phyloP scores from a whole-genome alignment of 495 filamentous ascomycete genomes.

The Hypomontagnella monticulosa region DNA sequence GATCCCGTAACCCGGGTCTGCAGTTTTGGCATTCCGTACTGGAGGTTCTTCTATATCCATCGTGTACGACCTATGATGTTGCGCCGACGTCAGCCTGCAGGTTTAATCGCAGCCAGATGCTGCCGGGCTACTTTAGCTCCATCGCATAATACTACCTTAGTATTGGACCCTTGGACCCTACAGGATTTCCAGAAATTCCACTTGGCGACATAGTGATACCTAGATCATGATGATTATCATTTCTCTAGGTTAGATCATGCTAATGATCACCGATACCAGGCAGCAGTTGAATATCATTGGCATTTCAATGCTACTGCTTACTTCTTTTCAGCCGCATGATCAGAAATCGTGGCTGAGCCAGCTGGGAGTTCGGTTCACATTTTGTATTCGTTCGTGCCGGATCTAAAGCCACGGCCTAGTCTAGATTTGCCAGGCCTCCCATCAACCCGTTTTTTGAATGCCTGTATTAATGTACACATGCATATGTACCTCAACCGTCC shows the following conservation, averaged over 20 bases:
- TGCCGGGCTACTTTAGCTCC: conserved; percentile 28
- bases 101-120: conserved; percentile 22
- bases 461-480: conserved; percentile 31
- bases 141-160: conserved; percentile 18
- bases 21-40: conserved; percentile 23
- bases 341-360: too few relatives aligned
- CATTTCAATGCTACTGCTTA: not conserved
- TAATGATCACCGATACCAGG: not conserved
- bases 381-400: conserved; percentile 32
- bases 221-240: too few relatives aligned
- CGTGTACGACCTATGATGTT: conserved; percentile 29
- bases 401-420: conserved; percentile 32
- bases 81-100: conserved; percentile 45
- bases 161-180: conserved; percentile 26
- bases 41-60: conserved; percentile 1
- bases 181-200: not conserved
- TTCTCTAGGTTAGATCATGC: too few relatives aligned
- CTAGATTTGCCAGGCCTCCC: conserved; percentile 28
- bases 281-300: not conserved
- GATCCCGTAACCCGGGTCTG: conserved; percentile 5
- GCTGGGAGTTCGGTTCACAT: conserved; percentile 8
- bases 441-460: conserved; percentile 38
- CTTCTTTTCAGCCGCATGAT: not conserved
- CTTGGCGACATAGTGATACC: not conserved
- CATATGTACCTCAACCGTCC: conserved; percentile 28